These are phyloP conservation scores for Sporothrix phasma DNA, from an alignment of 2,329 filamentous ascomycete genomes.

Conservation along the genomic window DNA sequence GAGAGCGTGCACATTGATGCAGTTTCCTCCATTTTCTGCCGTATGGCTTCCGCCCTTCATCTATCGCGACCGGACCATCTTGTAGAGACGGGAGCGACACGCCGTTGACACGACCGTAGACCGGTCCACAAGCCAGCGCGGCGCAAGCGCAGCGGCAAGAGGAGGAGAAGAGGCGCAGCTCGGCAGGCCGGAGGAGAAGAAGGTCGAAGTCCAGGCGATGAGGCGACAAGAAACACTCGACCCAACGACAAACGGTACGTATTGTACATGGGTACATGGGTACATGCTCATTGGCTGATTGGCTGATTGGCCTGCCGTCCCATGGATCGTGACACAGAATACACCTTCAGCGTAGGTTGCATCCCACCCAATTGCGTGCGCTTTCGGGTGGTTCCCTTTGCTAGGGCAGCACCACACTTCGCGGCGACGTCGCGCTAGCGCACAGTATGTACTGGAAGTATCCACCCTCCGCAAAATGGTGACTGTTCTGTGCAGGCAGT, in stretches of 20 bases:
- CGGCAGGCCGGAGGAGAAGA: not conserved
- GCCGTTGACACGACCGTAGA: not conserved
- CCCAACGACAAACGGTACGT: not conserved
- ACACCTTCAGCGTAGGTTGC: slow-evolving; percentile 14
- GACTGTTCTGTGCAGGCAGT: not conserved
- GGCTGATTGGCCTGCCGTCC: not conserved
- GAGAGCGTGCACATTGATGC: too few species aligned
- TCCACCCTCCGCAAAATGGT: not conserved
- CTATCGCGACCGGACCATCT: not conserved
- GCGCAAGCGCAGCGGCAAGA: not conserved
- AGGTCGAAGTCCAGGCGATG: not conserved
- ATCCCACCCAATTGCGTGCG: slow-evolving; percentile 3
- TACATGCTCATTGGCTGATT: too few species aligned
- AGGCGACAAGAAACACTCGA: not conserved
- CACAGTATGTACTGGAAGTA: not conserved
- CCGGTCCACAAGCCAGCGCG: not conserved
- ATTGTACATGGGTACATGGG: not conserved
- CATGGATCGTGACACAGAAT: slow-evolving; percentile 17
- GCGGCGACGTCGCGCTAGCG: not conserved
- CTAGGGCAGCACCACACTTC: slow-evolving; percentile 5
- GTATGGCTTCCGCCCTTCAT: not conserved
- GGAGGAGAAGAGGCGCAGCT: not conserved
- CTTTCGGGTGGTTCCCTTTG: slow-evolving; percentile 9
- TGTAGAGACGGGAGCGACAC: not conserved
- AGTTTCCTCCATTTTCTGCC: too few species aligned